Conservation (phyloP, 345 rosid species). For the Schrenkiella parvula region DNA sequence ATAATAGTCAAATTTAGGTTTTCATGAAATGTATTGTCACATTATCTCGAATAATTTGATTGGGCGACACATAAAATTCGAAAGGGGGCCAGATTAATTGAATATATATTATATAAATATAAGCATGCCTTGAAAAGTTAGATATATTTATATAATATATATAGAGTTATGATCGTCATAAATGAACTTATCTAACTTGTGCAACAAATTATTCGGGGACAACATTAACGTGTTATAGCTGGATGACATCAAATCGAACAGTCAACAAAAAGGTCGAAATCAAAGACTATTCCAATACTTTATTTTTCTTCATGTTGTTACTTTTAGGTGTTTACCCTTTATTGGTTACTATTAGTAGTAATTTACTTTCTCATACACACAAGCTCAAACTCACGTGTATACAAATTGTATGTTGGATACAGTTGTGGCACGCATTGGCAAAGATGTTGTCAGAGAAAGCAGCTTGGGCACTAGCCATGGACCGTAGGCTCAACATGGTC, state of each 20-base stretch:
- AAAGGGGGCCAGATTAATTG: slow-evolving; percentile 16
- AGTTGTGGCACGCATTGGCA: slow-evolving; percentile 86
- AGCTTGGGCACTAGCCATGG: slow-evolving; percentile 96
- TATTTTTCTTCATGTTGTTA: not conserved
- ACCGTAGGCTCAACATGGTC: slow-evolving; percentile 78
- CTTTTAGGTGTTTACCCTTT: not conserved
- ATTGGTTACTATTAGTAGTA: not conserved
- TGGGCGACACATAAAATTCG: slow-evolving; percentile 21
- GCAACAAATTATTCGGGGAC: slow-evolving; percentile 26
- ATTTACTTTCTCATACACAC: not conserved
- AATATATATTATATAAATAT: too few species aligned
- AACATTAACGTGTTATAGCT: slow-evolving; percentile 28
- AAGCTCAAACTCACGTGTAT: slow-evolving; percentile 9
- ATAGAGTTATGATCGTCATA: slow-evolving; percentile 13
- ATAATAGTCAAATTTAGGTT: slow-evolving; percentile 5
- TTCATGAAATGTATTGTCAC: slow-evolving; percentile 22
- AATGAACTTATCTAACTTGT: slow-evolving; percentile 28
- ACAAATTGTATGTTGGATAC: slow-evolving; percentile 17
- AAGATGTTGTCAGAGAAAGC: slow-evolving; percentile 83
- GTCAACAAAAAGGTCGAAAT: slow-evolving; percentile 11
- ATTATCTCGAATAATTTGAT: slow-evolving; percentile 30
- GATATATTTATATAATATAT: not conserved
- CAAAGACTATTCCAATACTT: not conserved
- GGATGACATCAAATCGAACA: slow-evolving; percentile 14
- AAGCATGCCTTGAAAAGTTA: too few species aligned